Base-by-base conservation (phyloP, 148 eudicot species). In the Talinum fruticosum region DNA sequence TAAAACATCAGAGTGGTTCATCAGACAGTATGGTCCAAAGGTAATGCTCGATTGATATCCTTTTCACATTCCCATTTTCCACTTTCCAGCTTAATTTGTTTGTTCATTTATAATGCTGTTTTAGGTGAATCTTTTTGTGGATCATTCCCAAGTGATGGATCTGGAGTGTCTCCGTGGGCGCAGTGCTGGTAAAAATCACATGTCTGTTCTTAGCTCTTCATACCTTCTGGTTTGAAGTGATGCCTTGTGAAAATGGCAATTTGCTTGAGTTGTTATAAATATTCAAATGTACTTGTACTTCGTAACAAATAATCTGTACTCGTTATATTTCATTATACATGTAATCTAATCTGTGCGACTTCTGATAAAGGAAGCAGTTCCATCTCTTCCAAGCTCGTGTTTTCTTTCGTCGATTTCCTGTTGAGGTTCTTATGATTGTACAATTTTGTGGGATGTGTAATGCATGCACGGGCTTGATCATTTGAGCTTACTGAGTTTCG, bases 71-170 rank as follows among this genome's bases (percentile, higher is more conserved):
- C 34, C 24, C 8, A 69, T 38, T 44, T 72, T 26, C 34, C 53
- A 41, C 0, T 45, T 15, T 41, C 47, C 47, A 8, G 47, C 12
- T 8, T 8, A 41, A 41, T 41, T 1, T 41, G 13, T 13, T 33
- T 26, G 53, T 66, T 78, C 8, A 44, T 61, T 33, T 8, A n/a
- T 26, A 53, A 38, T 75, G 62, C 38, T 32, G 26, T 80, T 83
- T 67, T 83, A 95, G 98, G 97, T 95, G 71, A 95, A 95, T 75
- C 96, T 95, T 65, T 87, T 91, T 54, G 97, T 95, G 83, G 97
- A 92, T 86, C 99, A 90, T 62, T 89, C 97, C 36, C 96, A 95
- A 83, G 91, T 95, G 84, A 82, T 90, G 83, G 89, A 88, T 82
- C 82, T 95, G 84, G 97, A 95, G 85, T 92, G 97, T 76, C 90